phyloP scores from a whole-genome alignment of 1,284 basidiomycete genomes.

The Pyrrhoderma lamaoense region DNA sequence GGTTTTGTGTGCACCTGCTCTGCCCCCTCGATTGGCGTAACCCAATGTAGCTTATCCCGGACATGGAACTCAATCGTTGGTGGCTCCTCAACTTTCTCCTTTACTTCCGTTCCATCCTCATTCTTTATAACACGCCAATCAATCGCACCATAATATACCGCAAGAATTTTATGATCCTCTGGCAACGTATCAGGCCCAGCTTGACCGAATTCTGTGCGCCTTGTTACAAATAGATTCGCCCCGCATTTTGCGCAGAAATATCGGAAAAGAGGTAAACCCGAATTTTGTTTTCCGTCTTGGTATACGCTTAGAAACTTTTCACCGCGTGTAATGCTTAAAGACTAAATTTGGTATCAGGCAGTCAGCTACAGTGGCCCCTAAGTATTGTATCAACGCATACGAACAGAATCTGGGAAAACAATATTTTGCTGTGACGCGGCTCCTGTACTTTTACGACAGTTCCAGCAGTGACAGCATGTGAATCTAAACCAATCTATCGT shows the following conservation, averaged over 20 bases:
- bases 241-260: constrained; percentile 19
- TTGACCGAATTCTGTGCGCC: not conserved
- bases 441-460: constrained; percentile 19
- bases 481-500: constrained; percentile 7
- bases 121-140: constrained; percentile 7
- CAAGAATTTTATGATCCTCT: constrained; percentile 12
- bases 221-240: constrained; percentile 14
- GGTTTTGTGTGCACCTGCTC: constrained; percentile 17
- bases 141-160: constrained; percentile 19
- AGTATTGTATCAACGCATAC: not conserved
- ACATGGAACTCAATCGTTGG: constrained; percentile 18
- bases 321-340: constrained; percentile 8
- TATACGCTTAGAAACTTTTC: constrained; percentile 9
- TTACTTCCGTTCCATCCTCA: not conserved
- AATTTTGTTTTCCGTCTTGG: constrained; percentile 16
- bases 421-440: constrained; percentile 18
- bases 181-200: not conserved
- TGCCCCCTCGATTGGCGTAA: constrained; percentile 8
- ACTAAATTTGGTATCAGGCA: constrained; percentile 3
- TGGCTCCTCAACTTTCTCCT: constrained; percentile 6
- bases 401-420: constrained; percentile 17
- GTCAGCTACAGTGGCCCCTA: not conserved
- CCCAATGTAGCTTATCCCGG: constrained; percentile 17
- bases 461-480: constrained; percentile 18
- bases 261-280: constrained; percentile 15